Conservation (phyloP, 2,329 filamentous ascomycete genomes). For the Pseudohalonectria lignicola region DNA sequence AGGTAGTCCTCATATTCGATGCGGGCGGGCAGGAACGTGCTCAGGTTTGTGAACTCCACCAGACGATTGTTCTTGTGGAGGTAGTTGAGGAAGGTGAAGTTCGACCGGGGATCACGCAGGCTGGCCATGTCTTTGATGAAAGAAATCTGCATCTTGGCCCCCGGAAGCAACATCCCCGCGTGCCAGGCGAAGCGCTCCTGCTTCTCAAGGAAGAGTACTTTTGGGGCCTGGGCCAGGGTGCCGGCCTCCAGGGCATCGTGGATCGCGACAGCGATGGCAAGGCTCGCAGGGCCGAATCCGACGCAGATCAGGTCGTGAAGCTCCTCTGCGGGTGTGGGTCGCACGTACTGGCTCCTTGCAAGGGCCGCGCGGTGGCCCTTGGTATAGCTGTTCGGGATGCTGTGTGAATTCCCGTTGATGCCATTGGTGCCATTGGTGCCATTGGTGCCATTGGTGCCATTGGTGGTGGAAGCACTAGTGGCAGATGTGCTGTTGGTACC, state of each 20-base stretch:
- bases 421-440: slow-evolving; percentile 4
- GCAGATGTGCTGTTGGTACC: background rate
- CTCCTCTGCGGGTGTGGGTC: slow-evolving; percentile 34
- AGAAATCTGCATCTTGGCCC: slow-evolving; percentile 94
- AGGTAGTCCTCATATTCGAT: slow-evolving; percentile 94
- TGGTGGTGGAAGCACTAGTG: background rate
- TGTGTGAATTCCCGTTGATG: background rate
- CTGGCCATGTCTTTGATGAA: slow-evolving; percentile 95
- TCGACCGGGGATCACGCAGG: slow-evolving; percentile 72
- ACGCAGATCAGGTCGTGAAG: slow-evolving; percentile 81
- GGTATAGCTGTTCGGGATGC: background rate
- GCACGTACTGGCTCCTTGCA: slow-evolving; percentile 15
- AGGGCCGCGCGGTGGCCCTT: background rate
- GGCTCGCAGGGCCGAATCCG: slow-evolving; percentile 84
- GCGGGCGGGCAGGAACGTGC: slow-evolving; percentile 77
- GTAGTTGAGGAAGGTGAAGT: slow-evolving; percentile 96
- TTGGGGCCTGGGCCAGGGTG: slow-evolving; percentile 40
- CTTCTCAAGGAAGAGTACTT: slow-evolving; percentile 79
- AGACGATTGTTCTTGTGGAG: slow-evolving; percentile 72
- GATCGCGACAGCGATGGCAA: slow-evolving; percentile 80
- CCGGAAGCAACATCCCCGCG: slow-evolving; percentile 86
- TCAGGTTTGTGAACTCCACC: slow-evolving; percentile 81
- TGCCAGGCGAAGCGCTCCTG: slow-evolving; percentile 84
- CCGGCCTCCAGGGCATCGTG: slow-evolving; percentile 61
- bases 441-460: slow-evolving; percentile 1